phyloP scores from a whole-genome alignment of 495 filamentous ascomycete genomes.

The Hypoxylon perforatum region DNA sequence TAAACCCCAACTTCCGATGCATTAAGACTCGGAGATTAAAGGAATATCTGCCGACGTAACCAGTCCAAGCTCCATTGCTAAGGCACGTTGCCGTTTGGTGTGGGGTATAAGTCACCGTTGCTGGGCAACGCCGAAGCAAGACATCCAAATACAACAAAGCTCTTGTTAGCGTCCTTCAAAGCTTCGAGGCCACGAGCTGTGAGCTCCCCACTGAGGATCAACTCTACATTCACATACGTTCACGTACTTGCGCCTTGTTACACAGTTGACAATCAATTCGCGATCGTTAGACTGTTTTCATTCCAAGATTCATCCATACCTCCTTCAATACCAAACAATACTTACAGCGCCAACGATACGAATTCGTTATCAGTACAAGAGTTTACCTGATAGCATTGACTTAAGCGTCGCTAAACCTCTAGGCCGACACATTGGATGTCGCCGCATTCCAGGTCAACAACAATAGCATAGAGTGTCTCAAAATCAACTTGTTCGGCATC shows the following conservation, averaged over 20 bases:
- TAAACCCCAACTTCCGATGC: slow-evolving; percentile 14
- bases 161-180: slow-evolving; percentile 29
- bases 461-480: slow-evolving; percentile 31
- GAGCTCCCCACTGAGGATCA: slow-evolving; percentile 35
- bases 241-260: slow-evolving; percentile 15
- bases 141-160: slow-evolving; percentile 37
- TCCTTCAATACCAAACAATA: slow-evolving; percentile 9
- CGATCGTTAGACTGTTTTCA: slow-evolving; percentile 12
- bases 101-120: slow-evolving; percentile 31
- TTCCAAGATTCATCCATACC: not conserved
- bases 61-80: slow-evolving; percentile 1
- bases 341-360: slow-evolving; percentile 7
- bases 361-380: slow-evolving; percentile 1
- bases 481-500: slow-evolving; percentile 31
- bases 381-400: not conserved
- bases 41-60: slow-evolving; percentile 4
- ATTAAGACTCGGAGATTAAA: slow-evolving; percentile 13
- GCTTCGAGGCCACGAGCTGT: not conserved
- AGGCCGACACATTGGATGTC: slow-evolving; percentile 5
- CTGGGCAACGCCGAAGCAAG: slow-evolving; percentile 30
- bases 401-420: not conserved
- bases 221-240: slow-evolving; percentile 10
- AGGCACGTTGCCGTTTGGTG: slow-evolving; percentile 28
- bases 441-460: slow-evolving; percentile 27
- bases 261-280: slow-evolving; percentile 30